Base-by-base conservation (phyloP, 2,329 filamentous ascomycete genomes). In the Fusarium beomiforme region DNA sequence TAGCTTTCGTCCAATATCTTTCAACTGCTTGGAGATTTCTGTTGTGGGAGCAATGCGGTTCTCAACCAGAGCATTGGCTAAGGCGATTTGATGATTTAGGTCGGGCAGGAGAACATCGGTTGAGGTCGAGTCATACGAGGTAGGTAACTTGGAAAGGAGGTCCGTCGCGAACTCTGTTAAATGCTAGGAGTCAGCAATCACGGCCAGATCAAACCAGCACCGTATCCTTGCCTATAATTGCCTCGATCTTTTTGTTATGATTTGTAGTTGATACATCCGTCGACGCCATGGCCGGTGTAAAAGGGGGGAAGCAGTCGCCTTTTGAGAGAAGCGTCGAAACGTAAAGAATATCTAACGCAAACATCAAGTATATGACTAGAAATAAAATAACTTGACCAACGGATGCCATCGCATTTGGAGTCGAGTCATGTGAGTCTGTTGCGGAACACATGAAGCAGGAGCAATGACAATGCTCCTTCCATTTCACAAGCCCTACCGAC, bases 1-100 rank as follows among this genome's bases (percentile, higher is more conserved):
- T 11, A 94, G 80, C 26, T 83, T 81, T 1, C 87, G 88, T 5
- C 88, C 92, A 10, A 83, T 77, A 8, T 72, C 78, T 66, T 92
- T 90, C 6, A 93, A 80, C 8, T 88, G 84, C 36, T 67, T 75
- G 7, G 65, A 63, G n/a, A 26, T 59, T 11, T 49, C 64, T 19
- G 24, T 7, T 2, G 70, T 60, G 36, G 64, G 50, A 10, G 39
- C 6, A 8, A 31, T n/a, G 4, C 41, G 12, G 8, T 59, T 69
- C 14, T 65, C 46, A 2, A 61, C 33, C 5, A 77, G 46, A 26
- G 41, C 36, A 16, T 71, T 76, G 33, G 74, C 65, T 8, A 70
- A 65, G 14, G 73, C 64, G 31, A 80, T 73, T 21, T 79, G 72
- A 36, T 74, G 72, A 6, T 71, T 68, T 12, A 82, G 61, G 23